These are phyloP conservation scores for Candida suzukii DNA, from an alignment of 805 yeast species.

Conservation along the genomic window DNA sequence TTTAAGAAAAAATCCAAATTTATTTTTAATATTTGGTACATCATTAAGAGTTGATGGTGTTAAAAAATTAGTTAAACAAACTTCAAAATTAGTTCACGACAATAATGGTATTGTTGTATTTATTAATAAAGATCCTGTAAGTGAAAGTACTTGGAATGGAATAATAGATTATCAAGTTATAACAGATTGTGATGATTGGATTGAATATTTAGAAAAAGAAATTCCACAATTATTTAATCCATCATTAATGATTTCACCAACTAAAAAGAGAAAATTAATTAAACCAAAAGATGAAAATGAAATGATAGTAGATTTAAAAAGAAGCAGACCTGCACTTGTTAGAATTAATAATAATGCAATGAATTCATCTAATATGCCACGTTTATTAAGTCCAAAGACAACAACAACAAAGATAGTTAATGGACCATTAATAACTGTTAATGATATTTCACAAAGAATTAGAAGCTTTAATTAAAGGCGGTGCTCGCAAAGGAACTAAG, in stretches of 20 bases:
- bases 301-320: conserved; percentile 1
- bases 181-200: conserved; percentile 81
- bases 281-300: neutral
- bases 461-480: neutral
- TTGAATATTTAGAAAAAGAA: conserved; percentile 41
- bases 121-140: conserved; percentile 61
- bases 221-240: conserved; percentile 52
- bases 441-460: neutral
- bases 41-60: conserved; percentile 90
- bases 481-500: neutral
- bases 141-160: conserved; percentile 59
- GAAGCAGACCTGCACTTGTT: conserved; percentile 6
- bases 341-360: neutral
- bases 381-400: neutral
- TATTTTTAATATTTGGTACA: conserved; percentile 86
- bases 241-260: conserved; percentile 5
- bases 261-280: neutral
- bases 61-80: conserved; percentile 60
- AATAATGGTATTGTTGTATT: conserved; percentile 73
- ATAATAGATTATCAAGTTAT: conserved; percentile 73
- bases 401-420: conserved; percentile 1
- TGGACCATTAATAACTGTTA: conserved; percentile 8
- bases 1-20: conserved; percentile 60
- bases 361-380: too few species aligned
- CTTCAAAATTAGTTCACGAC: conserved; percentile 68